Conservation (phyloP, 192 early-diverging fungal species). For the Backusella tarrabulga region DNA sequence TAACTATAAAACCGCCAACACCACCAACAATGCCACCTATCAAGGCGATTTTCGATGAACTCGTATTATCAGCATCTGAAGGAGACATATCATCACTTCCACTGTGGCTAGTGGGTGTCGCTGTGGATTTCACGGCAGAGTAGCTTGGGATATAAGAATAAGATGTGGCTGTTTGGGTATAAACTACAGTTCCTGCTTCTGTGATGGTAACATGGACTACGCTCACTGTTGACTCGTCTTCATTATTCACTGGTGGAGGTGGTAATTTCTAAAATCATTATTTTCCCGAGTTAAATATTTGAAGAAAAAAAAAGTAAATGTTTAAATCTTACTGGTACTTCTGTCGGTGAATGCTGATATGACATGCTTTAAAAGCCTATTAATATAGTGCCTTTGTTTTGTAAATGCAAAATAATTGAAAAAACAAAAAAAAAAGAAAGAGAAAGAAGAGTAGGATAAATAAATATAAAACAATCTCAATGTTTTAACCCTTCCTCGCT, state of each 20-base stretch:
- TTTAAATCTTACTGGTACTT: not conserved
- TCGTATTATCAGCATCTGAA: not conserved
- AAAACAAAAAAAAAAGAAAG: not conserved
- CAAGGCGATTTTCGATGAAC: not conserved
- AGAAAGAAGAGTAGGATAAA: not conserved
- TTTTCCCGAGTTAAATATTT: not conserved
- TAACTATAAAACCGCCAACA: not conserved
- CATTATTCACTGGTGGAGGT: not conserved
- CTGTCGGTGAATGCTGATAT: not conserved
- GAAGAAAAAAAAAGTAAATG: not conserved
- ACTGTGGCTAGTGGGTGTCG: not conserved
- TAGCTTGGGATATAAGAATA: not conserved
- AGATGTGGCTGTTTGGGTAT: conserved; percentile 3
- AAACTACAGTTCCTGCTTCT: not conserved
- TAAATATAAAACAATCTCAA: not conserved
- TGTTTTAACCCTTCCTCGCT: not conserved
- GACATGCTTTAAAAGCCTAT: not conserved
- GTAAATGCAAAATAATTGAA: not conserved
- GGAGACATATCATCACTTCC: not conserved
- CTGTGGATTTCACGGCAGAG: not conserved
- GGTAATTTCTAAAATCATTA: not conserved
- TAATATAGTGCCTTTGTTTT: not conserved
- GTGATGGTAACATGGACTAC: not conserved
- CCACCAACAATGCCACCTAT: not conserved
- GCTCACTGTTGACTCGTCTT: not conserved